Conservation (phyloP, 495 filamentous ascomycete species). For the Podospora tetraspora region DNA sequence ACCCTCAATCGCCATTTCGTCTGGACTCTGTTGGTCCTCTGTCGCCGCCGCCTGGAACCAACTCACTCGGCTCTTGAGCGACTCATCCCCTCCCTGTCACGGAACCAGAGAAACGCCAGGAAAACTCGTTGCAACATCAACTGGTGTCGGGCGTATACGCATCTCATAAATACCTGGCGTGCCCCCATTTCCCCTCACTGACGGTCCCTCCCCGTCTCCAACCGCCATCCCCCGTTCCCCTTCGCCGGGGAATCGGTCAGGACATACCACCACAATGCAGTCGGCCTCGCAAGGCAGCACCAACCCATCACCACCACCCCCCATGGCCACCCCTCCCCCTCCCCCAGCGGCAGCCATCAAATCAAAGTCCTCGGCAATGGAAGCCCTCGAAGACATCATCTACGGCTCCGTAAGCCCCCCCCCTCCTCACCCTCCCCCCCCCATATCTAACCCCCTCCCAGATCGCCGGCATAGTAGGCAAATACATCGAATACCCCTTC, state of each 20-base stretch:
- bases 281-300: constrained; percentile 9
- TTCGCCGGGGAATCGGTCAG: constrained; percentile 4
- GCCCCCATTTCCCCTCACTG: neutral
- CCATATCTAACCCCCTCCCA: constrained; percentile 33
- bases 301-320: constrained; percentile 10
- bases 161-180: neutral
- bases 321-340: constrained; percentile 15
- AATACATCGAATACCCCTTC: constrained; percentile 96
- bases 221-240: neutral
- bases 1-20: neutral
- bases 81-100: neutral
- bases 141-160: neutral
- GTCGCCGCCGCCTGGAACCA: neutral
- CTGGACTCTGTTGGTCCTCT: neutral
- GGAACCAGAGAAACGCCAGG: neutral
- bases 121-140: neutral
- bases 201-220: neutral
- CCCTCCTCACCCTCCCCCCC: neutral
- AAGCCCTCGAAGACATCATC: constrained; percentile 71
- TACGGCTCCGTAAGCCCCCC: constrained; percentile 69
- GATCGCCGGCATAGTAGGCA: constrained; percentile 85
- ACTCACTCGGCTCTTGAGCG: neutral
- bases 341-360: constrained; percentile 14
- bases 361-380: constrained; percentile 47
- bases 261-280: constrained; percentile 12